phyloP scores from a whole-genome alignment of 2,329 filamentous ascomycete genomes.

The Aureobasidium musti region DNA sequence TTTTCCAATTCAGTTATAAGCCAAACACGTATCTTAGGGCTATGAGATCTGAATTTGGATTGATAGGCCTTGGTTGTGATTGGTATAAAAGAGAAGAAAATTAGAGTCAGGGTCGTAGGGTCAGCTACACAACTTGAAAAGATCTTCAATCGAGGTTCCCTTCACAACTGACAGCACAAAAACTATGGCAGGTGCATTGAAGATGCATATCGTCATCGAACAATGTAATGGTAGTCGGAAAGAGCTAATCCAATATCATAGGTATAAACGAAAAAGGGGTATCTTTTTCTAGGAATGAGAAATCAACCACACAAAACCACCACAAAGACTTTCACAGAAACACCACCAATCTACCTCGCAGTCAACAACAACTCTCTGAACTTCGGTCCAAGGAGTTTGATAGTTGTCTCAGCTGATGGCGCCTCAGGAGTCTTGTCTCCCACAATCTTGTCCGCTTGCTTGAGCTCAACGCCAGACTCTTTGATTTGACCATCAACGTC shows the following conservation, averaged over 20 bases:
- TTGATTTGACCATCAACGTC: slow-evolving; percentile 41
- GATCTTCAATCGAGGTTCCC: too few relatives aligned
- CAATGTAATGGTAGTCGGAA: too few relatives aligned
- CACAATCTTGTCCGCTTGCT: slow-evolving; percentile 39
- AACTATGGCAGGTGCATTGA: too few relatives aligned
- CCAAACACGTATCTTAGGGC: too few relatives aligned
- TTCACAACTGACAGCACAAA: too few relatives aligned
- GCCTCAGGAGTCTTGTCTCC: slow-evolving; percentile 39
- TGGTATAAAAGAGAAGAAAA: too few relatives aligned
- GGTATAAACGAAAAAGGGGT: background rate
- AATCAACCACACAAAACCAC: background rate
- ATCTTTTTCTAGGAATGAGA: background rate
- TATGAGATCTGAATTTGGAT: too few relatives aligned
- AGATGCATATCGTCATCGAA: too few relatives aligned
- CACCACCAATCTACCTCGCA: background rate
- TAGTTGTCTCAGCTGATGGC: slow-evolving; percentile 38
- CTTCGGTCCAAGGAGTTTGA: slow-evolving; percentile 39
- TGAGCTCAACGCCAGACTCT: slow-evolving; percentile 35
- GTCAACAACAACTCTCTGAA: slow-evolving; percentile 40
- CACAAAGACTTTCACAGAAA: background rate
- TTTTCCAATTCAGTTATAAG: too few relatives aligned
- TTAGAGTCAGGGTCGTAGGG: too few relatives aligned
- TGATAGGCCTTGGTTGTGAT: too few relatives aligned
- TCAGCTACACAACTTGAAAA: too few relatives aligned
- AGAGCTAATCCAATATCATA: background rate